A percentile compares a stretch with the other conserved stretches of the same genome.
phyloP scores from a whole-genome alignment of 768 basidiomycete genomes.

The Omphalotus guepiniiformis region DNA sequence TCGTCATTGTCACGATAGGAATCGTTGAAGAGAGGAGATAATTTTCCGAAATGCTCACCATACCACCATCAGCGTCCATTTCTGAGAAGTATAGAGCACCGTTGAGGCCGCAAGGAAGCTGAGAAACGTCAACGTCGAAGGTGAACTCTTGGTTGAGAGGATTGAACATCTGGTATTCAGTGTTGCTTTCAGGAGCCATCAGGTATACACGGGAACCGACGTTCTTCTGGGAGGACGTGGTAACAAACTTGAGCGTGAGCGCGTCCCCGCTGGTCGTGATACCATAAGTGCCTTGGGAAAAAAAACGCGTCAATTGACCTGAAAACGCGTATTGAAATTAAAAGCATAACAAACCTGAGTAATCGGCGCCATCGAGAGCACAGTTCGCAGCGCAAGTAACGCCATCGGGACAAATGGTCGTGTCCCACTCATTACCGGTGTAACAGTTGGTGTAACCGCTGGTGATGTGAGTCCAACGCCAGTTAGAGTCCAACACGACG shows the following conservation, averaged over 20 bases:
- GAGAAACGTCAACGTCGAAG: slow-evolving; percentile 45
- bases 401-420: slow-evolving; percentile 29
- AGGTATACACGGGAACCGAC: slow-evolving; percentile 27
- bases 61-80: slow-evolving; percentile 51
- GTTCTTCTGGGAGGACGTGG: slow-evolving; percentile 14
- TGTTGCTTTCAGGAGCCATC: slow-evolving; percentile 22
- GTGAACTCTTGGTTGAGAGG: slow-evolving; percentile 41
- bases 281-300: slow-evolving; percentile 28
- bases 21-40: background rate
- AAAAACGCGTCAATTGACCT: slow-evolving; percentile 9
- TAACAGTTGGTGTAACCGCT: slow-evolving; percentile 20
- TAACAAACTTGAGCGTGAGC: slow-evolving; percentile 30
- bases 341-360: background rate
- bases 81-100: slow-evolving; percentile 44
- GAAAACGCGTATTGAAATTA: background rate
- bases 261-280: slow-evolving; percentile 29
- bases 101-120: slow-evolving; percentile 44
- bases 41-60: slow-evolving; percentile 14
- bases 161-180: slow-evolving; percentile 24
- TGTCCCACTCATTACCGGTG: slow-evolving; percentile 37
- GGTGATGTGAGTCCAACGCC: slow-evolving; percentile 32
- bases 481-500: slow-evolving; percentile 36
- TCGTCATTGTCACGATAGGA: background rate
- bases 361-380: slow-evolving; percentile 12
- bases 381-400: slow-evolving; percentile 26